Evolutionary conservation across 176 grass and related monocot genomes (phyloP).

Genomic region (Miscanthus lutarioriparius): DNA sequence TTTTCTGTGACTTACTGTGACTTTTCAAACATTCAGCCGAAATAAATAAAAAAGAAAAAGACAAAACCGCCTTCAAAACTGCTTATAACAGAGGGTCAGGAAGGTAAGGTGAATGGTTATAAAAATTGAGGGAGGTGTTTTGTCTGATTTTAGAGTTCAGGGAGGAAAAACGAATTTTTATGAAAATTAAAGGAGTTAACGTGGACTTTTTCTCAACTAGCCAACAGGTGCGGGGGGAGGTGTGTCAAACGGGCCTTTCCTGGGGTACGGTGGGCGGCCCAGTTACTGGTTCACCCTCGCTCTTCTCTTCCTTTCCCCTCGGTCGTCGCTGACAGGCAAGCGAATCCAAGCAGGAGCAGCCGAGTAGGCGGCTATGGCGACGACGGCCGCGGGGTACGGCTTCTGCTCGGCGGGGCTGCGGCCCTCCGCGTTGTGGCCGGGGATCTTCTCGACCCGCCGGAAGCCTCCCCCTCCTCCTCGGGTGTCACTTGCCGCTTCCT

Average conservation of each 20-base stretch:
- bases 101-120: too few species aligned
- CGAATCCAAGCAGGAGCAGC: conserved; percentile 4
- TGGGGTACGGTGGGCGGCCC: not conserved
- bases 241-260: not conserved
- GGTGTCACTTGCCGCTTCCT: conserved; percentile 3
- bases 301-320: not conserved
- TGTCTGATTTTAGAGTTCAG: too few species aligned
- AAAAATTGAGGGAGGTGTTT: too few species aligned
- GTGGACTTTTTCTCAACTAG: too few species aligned
- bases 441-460: not conserved
- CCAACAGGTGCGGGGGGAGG: too few species aligned
- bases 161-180: too few species aligned
- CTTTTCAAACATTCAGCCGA: too few species aligned
- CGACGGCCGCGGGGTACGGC: conserved; percentile 17
- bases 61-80: too few species aligned
- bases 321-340: not conserved
- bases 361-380: conserved; percentile 29
- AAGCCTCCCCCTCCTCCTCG: not conserved
- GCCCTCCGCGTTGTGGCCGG: not conserved
- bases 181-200: too few species aligned
- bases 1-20: too few species aligned
- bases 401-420: conserved; percentile 10
- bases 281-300: not conserved
- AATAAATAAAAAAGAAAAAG: too few species aligned
- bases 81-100: too few species aligned